These are phyloP conservation scores for Wickerhamiella infanticola DNA, from an alignment of 1,139 yeast genomes.

Conservation along the genomic window DNA sequence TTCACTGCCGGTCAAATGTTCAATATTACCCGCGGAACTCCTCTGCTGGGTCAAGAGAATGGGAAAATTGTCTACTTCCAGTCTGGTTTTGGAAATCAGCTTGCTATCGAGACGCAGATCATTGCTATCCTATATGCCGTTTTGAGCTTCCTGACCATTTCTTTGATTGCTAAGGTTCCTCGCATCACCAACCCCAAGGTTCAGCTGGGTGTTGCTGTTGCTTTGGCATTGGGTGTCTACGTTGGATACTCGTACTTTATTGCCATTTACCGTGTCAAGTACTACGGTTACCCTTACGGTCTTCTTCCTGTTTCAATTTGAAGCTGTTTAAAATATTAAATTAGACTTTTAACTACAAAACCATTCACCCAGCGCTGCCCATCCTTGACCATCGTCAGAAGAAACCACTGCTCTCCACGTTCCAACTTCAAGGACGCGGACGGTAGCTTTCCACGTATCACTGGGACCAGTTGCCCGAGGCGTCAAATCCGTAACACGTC, in stretches of 20 bases:
- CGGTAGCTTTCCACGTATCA: conserved; percentile 38
- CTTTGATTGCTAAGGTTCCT: conserved; percentile 39
- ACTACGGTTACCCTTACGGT: conserved; percentile 40
- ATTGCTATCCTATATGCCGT: conserved; percentile 25
- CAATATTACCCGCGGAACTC: conserved; percentile 67
- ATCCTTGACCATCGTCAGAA: conserved; percentile 63
- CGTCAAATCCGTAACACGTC: conserved; percentile 49
- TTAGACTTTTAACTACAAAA: conserved; percentile 17
- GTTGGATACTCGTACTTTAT: conserved; percentile 36
- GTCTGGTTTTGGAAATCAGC: conserved; percentile 57
- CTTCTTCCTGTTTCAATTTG: conserved; percentile 21
- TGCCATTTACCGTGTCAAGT: conserved; percentile 38
- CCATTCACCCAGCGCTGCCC: conserved; percentile 95
- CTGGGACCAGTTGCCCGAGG: conserved; percentile 25
- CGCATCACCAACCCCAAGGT: conserved; percentile 29
- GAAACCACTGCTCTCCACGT: conserved; percentile 70
- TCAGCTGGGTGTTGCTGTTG: conserved; percentile 33
- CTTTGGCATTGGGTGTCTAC: conserved; percentile 26
- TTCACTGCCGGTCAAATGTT: conserved; percentile 89
- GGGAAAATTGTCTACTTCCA: conserved; percentile 35
- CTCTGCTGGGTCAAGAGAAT: conserved; percentile 41
- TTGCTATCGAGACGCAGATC: conserved; percentile 44
- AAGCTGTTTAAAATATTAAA: neutral
- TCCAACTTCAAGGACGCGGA: conserved; percentile 58
- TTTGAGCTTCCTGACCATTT: conserved; percentile 27